phyloP scores from a whole-genome alignment of 2,329 filamentous ascomycete species.

The Xylariaceae sp. region DNA sequence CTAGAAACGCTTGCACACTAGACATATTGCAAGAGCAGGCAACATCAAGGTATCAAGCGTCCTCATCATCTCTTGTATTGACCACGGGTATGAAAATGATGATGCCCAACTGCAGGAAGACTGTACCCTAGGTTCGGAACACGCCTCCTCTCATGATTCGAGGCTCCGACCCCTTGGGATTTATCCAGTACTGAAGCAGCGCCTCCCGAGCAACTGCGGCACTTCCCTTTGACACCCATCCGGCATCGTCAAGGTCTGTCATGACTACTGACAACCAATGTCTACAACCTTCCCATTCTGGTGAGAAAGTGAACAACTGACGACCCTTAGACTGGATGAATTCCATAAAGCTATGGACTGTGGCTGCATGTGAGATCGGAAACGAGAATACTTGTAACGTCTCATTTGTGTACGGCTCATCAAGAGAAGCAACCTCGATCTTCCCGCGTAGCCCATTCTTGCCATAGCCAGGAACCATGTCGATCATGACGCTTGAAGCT shows the following conservation, averaged over 20 bases:
- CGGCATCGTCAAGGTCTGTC: neutral
- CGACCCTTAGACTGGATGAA: neutral
- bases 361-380: neutral
- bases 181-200: neutral
- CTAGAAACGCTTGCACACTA: no score
- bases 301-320: neutral
- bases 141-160: neutral
- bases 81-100: no score
- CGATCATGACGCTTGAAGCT: conserved; percentile 1
- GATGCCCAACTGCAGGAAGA: neutral
- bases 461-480: conserved; percentile 5
- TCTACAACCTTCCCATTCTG: conserved; percentile 2
- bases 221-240: neutral
- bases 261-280: conserved; percentile 5
- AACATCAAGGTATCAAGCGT: no score
- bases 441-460: conserved; percentile 1
- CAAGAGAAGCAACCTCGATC: neutral
- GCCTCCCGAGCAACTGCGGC: neutral
- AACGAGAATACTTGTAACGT: conserved; percentile 1
- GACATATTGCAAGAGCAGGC: no score
- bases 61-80: no score
- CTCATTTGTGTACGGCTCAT: conserved; percentile 4
- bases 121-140: neutral
- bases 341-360: neutral
- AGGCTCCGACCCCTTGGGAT: neutral